These are phyloP conservation scores for Chaetothyriales sp. DNA, from an alignment of 2,329 filamentous ascomycete genomes.

Conservation along the genomic window DNA sequence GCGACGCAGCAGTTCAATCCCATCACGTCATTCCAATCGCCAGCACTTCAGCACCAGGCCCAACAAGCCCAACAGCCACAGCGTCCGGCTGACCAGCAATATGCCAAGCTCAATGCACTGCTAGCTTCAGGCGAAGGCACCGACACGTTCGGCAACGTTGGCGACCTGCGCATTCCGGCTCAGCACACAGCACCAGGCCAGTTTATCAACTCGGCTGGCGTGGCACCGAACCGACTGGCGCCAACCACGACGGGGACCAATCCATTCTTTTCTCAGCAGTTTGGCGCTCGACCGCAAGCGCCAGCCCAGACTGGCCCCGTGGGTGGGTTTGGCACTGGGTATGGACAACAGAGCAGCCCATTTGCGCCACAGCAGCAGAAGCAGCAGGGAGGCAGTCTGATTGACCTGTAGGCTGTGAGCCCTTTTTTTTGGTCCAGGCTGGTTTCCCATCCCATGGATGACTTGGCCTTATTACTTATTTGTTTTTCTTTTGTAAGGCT, in stretches of 20 bases:
- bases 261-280: constrained; percentile 74
- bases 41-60: constrained; percentile 31
- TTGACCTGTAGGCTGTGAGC: constrained; percentile 36
- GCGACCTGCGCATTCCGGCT: constrained; percentile 82
- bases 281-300: constrained; percentile 46
- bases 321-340: constrained; percentile 28
- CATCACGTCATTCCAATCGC: constrained; percentile 33
- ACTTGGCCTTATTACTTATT: background rate
- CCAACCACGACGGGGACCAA: constrained; percentile 60
- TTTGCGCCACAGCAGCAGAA: constrained; percentile 25
- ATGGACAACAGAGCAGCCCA: constrained; percentile 31
- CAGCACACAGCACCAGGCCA: constrained; percentile 94
- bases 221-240: constrained; percentile 59
- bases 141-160: constrained; percentile 96
- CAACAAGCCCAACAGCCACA: constrained; percentile 30
- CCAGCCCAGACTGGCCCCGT: constrained; percentile 39
- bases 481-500: too few relatives aligned
- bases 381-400: constrained; percentile 42
- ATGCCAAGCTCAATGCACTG: constrained; percentile 68
- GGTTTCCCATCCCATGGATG: background rate
- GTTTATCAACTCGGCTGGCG: constrained; percentile 88
- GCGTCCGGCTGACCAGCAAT: constrained; percentile 38
- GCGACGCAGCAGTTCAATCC: constrained; percentile 27
- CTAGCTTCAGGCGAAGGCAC: constrained; percentile 78
- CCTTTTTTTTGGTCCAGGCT: background rate